These are phyloP conservation scores for Solanum raphanifolium DNA, from an alignment of 257 asterid species.

Conservation along the genomic window DNA sequence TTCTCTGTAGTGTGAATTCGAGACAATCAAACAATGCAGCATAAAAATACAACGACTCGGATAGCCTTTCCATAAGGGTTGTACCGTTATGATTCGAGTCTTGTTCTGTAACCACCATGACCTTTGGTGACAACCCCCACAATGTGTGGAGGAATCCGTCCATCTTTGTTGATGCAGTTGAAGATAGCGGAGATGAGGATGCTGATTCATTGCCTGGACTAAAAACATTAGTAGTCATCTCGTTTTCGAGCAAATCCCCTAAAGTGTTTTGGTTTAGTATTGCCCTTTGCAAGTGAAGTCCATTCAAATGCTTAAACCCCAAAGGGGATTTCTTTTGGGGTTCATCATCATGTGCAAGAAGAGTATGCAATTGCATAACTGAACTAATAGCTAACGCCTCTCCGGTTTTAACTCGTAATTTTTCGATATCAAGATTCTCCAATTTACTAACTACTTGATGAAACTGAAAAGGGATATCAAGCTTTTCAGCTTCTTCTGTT, in stretches of 20 bases:
- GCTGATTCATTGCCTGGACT: conserved; percentile 59
- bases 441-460: conserved; percentile 56
- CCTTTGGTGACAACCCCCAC: conserved; percentile 75
- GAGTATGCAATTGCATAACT: conserved; percentile 52
- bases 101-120: conserved; percentile 85
- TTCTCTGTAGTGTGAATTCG: conserved; percentile 71
- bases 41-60: conserved; percentile 68
- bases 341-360: conserved; percentile 47
- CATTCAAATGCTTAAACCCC: conserved; percentile 21
- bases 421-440: conserved; percentile 61
- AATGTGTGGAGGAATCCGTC: conserved; percentile 51
- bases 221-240: conserved; percentile 28
- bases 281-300: conserved; percentile 40
- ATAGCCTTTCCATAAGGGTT: conserved; percentile 72
- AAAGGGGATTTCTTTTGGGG: conserved; percentile 25
- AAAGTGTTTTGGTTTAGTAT: conserved; percentile 31
- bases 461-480: conserved; percentile 88
- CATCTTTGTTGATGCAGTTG: conserved; percentile 19
- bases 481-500: conserved; percentile 68
- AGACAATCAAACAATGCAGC: conserved; percentile 89
- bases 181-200: conserved; percentile 60
- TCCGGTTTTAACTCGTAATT: conserved; percentile 78
- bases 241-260: conserved; percentile 69
- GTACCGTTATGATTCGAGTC: conserved; percentile 75
- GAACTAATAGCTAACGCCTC: conserved; percentile 87